A percentile compares a stretch with the other conserved stretches of the same genome.
Evolutionary conservation across 108 stramenopile species (phyloP).

Genomic region (Aurantiochytrium sp.): DNA sequence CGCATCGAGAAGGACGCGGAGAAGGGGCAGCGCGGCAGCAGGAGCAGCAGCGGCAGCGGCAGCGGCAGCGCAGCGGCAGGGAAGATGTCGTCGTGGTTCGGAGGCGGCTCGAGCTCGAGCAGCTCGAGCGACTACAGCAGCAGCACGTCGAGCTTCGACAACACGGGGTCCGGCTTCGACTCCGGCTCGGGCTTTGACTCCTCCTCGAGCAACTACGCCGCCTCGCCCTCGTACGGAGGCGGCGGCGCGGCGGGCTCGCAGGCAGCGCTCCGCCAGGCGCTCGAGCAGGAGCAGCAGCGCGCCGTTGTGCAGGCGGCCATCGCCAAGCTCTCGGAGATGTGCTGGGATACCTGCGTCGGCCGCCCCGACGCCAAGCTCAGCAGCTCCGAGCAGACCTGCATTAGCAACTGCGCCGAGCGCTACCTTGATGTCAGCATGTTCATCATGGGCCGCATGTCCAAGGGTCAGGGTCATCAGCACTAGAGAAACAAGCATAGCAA

Average conservation of each 20-base stretch:
- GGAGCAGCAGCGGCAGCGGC: no score
- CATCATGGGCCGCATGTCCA: conserved; percentile 1
- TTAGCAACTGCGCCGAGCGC: conserved; percentile 11
- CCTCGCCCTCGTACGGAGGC: background rate
- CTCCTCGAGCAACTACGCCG: background rate
- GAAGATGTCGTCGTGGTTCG: conserved; percentile 6
- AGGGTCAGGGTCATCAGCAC: background rate
- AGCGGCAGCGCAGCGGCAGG: background rate
- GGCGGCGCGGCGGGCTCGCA: background rate
- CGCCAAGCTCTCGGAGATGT: conserved; percentile 18
- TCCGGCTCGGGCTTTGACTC: background rate
- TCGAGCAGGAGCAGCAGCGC: conserved; percentile 15
- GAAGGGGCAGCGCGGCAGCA: no score
- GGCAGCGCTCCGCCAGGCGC: background rate
- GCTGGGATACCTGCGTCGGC: conserved; percentile 19
- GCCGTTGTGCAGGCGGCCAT: conserved; percentile 8
- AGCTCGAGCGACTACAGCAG: background rate
- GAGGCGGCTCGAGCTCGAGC: background rate
- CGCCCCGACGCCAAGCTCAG: conserved; percentile 15
- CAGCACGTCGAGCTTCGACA: background rate
- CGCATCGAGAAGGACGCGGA: no score
- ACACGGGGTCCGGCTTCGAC: background rate
- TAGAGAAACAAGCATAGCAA: background rate
- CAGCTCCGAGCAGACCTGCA: conserved; percentile 4
- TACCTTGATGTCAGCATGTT: background rate